These are phyloP conservation scores for Geotrichum carabidarum DNA, from an alignment of 1,139 yeast genomes.

Conservation along the genomic window DNA sequence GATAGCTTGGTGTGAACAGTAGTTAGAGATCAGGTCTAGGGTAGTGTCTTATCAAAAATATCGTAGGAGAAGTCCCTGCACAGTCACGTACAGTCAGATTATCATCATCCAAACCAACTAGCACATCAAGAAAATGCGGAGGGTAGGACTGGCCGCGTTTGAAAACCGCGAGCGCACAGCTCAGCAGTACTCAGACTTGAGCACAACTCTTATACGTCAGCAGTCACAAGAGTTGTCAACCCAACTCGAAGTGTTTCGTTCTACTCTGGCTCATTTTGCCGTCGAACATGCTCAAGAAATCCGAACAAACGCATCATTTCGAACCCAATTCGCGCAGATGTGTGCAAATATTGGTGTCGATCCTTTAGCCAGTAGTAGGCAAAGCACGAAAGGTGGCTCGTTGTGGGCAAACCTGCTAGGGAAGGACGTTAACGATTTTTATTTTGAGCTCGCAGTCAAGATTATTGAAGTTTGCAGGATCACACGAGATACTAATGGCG, in stretches of 20 bases:
- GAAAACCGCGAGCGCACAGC: conserved; percentile 34
- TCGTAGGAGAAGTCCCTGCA: background rate
- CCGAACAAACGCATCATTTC: conserved; percentile 55
- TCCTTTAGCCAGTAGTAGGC: conserved; percentile 53
- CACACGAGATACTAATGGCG: conserved; percentile 73
- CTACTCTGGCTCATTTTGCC: conserved; percentile 38
- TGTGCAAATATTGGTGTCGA: conserved; percentile 80
- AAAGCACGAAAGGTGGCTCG: conserved; percentile 32
- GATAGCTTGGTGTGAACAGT: background rate
- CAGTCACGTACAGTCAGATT: background rate
- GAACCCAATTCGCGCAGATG: conserved; percentile 67
- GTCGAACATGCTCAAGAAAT: conserved; percentile 62
- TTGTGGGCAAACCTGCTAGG: conserved; percentile 40
- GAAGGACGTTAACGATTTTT: conserved; percentile 49
- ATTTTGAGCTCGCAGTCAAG: conserved; percentile 62
- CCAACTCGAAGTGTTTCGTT: conserved; percentile 39
- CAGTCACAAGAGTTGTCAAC: conserved; percentile 37
- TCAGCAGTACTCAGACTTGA: conserved; percentile 36
- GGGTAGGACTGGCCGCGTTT: conserved; percentile 42
- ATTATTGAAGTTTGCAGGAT: conserved; percentile 70
- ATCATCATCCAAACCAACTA: background rate
- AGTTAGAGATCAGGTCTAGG: background rate
- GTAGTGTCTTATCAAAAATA: background rate
- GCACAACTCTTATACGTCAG: conserved; percentile 32
- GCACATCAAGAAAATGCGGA: conserved; percentile 32